Evolutionary conservation across 2,329 filamentous ascomycete species (phyloP), one percentile per base, ranked within the genome.

Genomic region (Clonostachys sp.): DNA sequence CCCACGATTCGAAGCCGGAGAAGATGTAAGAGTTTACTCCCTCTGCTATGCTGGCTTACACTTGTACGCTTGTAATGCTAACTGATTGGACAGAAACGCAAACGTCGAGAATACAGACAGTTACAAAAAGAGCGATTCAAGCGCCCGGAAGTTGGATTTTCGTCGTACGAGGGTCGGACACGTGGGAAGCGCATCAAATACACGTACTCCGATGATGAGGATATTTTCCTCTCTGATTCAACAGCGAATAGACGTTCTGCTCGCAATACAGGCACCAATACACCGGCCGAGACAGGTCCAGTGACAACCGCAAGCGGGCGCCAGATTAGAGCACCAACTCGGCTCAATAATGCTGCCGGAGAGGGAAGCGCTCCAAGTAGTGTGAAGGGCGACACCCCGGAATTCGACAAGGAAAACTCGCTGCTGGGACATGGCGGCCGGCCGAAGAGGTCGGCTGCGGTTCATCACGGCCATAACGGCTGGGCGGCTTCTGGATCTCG

Each of bases 111-210:
- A 59, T 97, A 99, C 60, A 86, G 94, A 14, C 81, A 89, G 61
- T 78, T 83, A 57, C 89, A 89, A 53, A 92, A 92, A 61, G 89
- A 92, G 51, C 86, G 88, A 50, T 97, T 97, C 68, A 80, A 87
- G 55, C 83, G 91, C 6, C 90, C 91, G 6, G 91, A 96, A 57
- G 86, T 87, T 10, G 91, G 91, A 5, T 95, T 92, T 62, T 96
- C 91, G 1, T 75, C 95, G 49, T 99, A 99, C 64, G 94, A 99
- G 71, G 94, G 94, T 44, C 89, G 94, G 46, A 99, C 95, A 6
- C 84, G 94, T 50, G 94, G 94, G 48, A 97, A 99, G 74, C 87
- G 92, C 51, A 87, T 95, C 70, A 95, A 91, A 66, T 99, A 99
- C 62, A 99, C 90, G 0, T 99, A 89, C 61, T 95, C 91, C 1